Conservation (phyloP, 176 grass and related monocot genomes). For the Thalia dealbata region DNA sequence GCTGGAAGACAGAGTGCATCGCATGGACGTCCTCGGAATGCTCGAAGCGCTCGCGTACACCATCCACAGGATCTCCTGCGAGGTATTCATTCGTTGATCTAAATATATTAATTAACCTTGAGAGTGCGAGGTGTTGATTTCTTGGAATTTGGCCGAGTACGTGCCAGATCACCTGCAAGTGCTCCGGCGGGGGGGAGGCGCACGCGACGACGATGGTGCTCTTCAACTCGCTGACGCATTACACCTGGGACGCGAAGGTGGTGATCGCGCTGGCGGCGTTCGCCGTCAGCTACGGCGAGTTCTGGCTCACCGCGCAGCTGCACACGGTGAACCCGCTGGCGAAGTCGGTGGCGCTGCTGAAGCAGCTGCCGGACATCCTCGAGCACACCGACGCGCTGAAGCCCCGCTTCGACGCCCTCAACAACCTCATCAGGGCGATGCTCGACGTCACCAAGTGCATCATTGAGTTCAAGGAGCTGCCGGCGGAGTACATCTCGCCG, state of each 20-base stretch:
- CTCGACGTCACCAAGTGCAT: constrained; percentile 37
- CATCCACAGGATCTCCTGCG: constrained; percentile 33
- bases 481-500: constrained; percentile 7
- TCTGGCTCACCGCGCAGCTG: constrained; percentile 34
- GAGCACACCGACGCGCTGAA: constrained; percentile 31
- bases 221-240: constrained; percentile 22
- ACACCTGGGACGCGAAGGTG: constrained; percentile 37
- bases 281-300: constrained; percentile 32
- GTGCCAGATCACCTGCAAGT: constrained; percentile 28
- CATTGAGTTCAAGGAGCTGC: constrained; percentile 34
- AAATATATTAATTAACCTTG: no score
- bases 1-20: constrained; percentile 27
- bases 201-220: constrained; percentile 28
- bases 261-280: constrained; percentile 33
- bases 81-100: constrained; percentile 16
- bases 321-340: constrained; percentile 31
- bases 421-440: constrained; percentile 40
- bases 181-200: constrained; percentile 20
- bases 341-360: constrained; percentile 30
- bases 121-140: no score
- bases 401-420: constrained; percentile 35
- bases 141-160: background rate
- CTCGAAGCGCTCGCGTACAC: constrained; percentile 31
- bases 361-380: constrained; percentile 35
- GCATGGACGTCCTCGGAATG: constrained; percentile 17